Evolutionary conservation across 1,284 basidiomycete genomes (phyloP), one percentile per base, ranked within the genome.

Genomic region (Leccinum angustisporum): DNA sequence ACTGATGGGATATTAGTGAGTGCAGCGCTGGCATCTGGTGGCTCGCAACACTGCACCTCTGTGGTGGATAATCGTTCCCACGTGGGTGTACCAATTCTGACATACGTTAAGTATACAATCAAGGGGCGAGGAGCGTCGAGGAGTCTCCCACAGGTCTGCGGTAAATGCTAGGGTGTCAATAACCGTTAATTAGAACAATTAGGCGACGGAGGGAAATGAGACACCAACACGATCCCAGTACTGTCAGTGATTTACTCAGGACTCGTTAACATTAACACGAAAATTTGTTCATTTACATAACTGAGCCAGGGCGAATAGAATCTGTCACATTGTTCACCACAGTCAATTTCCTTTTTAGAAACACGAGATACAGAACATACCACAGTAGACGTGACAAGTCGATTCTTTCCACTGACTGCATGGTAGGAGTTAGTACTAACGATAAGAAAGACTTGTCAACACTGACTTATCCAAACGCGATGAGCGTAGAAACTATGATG

Each of bases 391-490:
- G 67, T 65, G n/a, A 71, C 6, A 10, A 62, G 3, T 18, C 61
- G 59, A 54, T 72, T 71, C 14, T 16, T 43, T 34, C 57, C 63
- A 6, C 70, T 72, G 50, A 71, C 72, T 73, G 21, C 21, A 38
- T 27, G 4, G 16, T n/a, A 31, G 14, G 25, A 18, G 13, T 65
- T 30, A 21, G 9, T 0, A 21, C 21, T 0, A 9, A 54, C 1
- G 8, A 34, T 18, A n/a, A 21, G 2, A n/a, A 0, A 36, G 21
- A 7, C 4, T 7, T 6, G 1, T 48, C 30, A 18, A 9, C 5
- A 57, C 70, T 54, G 54, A 70, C 69, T 70, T 68, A 73, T 71
- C 70, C 70, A 71, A 4, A 71, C 62, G 36, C 72, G 69, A 36
- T 71, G 72, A 31, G 60, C 61, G 21, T 71, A 71, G 50, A 71